Evolutionary conservation across 202 grass and related monocot genomes (phyloP).

Genomic region (Saccharum hybrid): DNA sequence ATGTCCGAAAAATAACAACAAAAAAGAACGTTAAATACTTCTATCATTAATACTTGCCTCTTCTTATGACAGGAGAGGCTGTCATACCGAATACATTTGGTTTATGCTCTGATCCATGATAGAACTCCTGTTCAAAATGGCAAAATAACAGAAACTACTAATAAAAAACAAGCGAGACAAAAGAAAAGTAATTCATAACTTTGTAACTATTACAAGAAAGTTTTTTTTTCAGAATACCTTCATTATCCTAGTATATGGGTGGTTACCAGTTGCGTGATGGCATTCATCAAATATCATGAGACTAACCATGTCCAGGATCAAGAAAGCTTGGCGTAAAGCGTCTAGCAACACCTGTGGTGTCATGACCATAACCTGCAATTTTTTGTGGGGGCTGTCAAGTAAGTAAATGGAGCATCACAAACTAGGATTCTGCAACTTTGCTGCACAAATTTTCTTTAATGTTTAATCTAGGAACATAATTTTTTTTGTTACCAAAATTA

Average conservation of each 20-base stretch:
- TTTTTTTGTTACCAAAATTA: not conserved
- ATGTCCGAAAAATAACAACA: not conserved
- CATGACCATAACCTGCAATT: slow-evolving; percentile 92
- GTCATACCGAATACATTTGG: slow-evolving; percentile 88
- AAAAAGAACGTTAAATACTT: slow-evolving; percentile 6
- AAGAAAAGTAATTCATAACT: not conserved
- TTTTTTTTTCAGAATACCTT: slow-evolving; percentile 61
- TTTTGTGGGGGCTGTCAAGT: slow-evolving; percentile 37
- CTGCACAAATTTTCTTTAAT: not conserved
- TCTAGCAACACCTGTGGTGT: slow-evolving; percentile 85
- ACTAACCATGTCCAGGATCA: slow-evolving; percentile 65
- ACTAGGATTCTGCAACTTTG: slow-evolving; percentile 8
- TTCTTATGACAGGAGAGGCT: slow-evolving; percentile 84
- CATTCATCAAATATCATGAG: slow-evolving; percentile 93
- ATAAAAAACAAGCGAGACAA: slow-evolving; percentile 26
- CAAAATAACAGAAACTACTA: slow-evolving; percentile 33
- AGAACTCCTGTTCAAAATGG: slow-evolving; percentile 74
- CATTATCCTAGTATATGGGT: slow-evolving; percentile 90
- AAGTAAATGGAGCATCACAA: slow-evolving; percentile 26
- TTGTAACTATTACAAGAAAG: slow-evolving; percentile 30
- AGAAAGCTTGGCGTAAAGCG: slow-evolving; percentile 79
- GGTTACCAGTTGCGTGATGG: slow-evolving; percentile 82
- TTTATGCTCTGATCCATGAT: slow-evolving; percentile 63
- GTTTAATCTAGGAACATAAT: not conserved
- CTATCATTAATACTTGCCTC: slow-evolving; percentile 52